Evolutionary conservation across 139 green algal genomes (phyloP).

Genomic region (Volvox africanus): DNA sequence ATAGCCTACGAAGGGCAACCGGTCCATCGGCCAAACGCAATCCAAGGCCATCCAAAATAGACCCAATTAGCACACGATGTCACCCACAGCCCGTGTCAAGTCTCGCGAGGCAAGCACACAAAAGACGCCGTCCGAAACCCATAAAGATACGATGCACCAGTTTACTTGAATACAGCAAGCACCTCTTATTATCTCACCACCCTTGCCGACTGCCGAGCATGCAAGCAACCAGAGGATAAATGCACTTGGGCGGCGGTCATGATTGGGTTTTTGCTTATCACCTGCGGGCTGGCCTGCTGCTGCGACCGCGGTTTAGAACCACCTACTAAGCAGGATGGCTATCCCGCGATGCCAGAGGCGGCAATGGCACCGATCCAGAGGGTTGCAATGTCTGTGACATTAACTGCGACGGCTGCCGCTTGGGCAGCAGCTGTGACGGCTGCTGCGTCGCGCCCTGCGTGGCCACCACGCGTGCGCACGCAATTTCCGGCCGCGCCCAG

Average conservation of each 20-base stretch:
- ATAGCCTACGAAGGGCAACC: not conserved
- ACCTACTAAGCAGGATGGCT: not conserved
- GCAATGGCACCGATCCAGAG: too few species aligned
- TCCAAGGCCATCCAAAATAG: not conserved
- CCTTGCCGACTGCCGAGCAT: not conserved
- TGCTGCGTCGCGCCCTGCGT: constrained; percentile 64
- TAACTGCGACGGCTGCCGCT: not conserved
- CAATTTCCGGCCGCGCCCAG: constrained; percentile 71
- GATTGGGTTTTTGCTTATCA: not conserved
- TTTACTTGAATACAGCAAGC: constrained; percentile 17
- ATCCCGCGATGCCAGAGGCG: not conserved
- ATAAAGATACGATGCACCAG: not conserved
- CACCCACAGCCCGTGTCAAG: not conserved
- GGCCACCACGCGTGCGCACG: constrained; percentile 58
- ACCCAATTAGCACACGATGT: not conserved
- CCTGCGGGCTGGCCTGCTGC: not conserved
- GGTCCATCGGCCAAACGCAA: not conserved
- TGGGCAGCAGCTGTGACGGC: constrained; percentile 47
- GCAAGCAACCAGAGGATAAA: not conserved
- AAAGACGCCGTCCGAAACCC: not conserved
- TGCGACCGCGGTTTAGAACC: not conserved
- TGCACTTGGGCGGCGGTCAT: not conserved
- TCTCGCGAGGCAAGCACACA: not conserved
- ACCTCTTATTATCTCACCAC: constrained; percentile 10
- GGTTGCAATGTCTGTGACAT: not conserved